phyloP scores from a whole-genome alignment of 306 rosid species.

The Dryas drummondii region DNA sequence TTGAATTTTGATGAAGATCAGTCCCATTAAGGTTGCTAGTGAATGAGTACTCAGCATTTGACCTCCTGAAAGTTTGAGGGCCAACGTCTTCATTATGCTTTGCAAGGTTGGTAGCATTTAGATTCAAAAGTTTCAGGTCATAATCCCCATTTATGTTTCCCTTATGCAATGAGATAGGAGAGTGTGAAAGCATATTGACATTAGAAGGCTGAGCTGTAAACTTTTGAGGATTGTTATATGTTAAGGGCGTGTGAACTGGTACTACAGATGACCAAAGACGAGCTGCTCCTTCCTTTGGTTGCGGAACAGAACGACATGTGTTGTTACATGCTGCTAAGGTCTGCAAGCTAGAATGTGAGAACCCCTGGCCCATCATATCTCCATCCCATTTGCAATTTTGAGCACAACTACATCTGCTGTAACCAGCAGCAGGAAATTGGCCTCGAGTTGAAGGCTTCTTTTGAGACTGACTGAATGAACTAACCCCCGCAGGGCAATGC shows the following conservation, averaged over 20 bases:
- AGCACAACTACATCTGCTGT: slow-evolving; percentile 49
- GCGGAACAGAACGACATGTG: slow-evolving; percentile 48
- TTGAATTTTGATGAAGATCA: slow-evolving; percentile 53
- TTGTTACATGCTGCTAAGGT: slow-evolving; percentile 58
- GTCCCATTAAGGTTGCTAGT: slow-evolving; percentile 48
- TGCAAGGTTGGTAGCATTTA: slow-evolving; percentile 47
- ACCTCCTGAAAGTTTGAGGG: slow-evolving; percentile 52
- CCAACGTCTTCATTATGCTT: slow-evolving; percentile 48
- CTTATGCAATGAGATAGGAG: slow-evolving; percentile 46
- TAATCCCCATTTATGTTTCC: slow-evolving; percentile 47
- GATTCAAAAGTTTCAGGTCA: slow-evolving; percentile 50
- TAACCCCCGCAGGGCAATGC: slow-evolving; percentile 37
- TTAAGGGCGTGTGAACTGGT: slow-evolving; percentile 41
- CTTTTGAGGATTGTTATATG: slow-evolving; percentile 48
- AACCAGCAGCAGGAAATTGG: slow-evolving; percentile 52
- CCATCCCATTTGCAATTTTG: slow-evolving; percentile 52
- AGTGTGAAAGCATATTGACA: slow-evolving; percentile 38
- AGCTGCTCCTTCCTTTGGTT: slow-evolving; percentile 56
- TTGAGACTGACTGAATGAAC: slow-evolving; percentile 53
- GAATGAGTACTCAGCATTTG: slow-evolving; percentile 53
- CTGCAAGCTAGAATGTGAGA: slow-evolving; percentile 46
- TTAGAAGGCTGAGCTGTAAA: slow-evolving; percentile 51
- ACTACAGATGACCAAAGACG: slow-evolving; percentile 58
- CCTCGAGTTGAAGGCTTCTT: slow-evolving; percentile 53
- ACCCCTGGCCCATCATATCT: slow-evolving; percentile 43